phyloP scores from a whole-genome alignment of 2,329 filamentous ascomycete genomes.

The Pyrenophora graminea region DNA sequence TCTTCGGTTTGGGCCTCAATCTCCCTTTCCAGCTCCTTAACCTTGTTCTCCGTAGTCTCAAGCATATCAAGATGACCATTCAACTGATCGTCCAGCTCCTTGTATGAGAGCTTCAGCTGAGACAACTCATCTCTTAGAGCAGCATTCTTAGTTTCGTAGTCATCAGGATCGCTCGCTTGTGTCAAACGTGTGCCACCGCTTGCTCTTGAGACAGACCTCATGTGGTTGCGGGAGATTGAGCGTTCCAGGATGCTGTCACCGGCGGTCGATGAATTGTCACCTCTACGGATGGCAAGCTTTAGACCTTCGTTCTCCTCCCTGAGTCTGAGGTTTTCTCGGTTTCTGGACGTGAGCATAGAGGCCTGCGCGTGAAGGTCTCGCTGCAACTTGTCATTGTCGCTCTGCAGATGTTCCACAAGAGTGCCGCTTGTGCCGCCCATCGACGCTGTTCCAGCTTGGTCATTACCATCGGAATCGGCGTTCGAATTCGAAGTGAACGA shows the following conservation, averaged over 20 bases:
- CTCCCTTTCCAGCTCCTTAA: constrained; percentile 75
- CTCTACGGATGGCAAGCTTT: constrained; percentile 81
- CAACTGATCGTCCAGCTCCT: constrained; percentile 82
- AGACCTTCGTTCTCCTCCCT: constrained; percentile 98
- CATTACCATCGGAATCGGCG: constrained; percentile 48
- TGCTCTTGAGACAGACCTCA: constrained; percentile 73
- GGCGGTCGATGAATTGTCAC: constrained; percentile 63
- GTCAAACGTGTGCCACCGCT: constrained; percentile 65
- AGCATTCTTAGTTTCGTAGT: constrained; percentile 81
- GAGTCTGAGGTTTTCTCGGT: constrained; percentile 89
- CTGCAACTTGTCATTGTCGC: constrained; percentile 89
- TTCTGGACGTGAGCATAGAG: constrained; percentile 94
- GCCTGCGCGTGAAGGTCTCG: constrained; percentile 94
- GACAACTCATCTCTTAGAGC: constrained; percentile 85
- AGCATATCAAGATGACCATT: constrained; percentile 80
- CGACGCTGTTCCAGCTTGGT: constrained; percentile 32
- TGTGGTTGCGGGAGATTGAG: constrained; percentile 83
- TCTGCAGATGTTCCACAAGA: constrained; percentile 82
- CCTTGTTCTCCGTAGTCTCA: constrained; percentile 63
- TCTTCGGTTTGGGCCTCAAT: constrained; percentile 80
- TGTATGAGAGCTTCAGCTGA: constrained; percentile 83
- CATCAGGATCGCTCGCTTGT: constrained; percentile 66
- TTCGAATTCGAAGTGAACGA: constrained; percentile 45
- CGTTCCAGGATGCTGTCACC: constrained; percentile 91
- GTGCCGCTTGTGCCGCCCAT: constrained; percentile 60